phyloP scores from a whole-genome alignment of 352 stramenopile genomes.

The Globisporangium acanthophoron region DNA sequence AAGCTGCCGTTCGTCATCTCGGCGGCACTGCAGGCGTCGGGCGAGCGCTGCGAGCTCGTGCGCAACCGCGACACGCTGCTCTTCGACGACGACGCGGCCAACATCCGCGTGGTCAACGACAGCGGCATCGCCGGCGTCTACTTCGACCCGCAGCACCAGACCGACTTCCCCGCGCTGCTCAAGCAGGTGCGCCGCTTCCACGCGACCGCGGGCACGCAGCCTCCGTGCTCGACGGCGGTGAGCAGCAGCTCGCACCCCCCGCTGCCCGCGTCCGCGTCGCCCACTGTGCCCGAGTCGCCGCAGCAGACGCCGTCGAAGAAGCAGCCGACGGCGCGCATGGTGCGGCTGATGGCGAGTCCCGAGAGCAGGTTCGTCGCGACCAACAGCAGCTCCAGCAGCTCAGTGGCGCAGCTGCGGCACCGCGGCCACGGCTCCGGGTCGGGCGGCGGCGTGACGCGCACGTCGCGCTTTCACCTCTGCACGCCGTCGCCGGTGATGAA shows the following conservation, averaged over 20 bases:
- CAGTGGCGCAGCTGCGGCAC: conserved; percentile 5
- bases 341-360: conserved; percentile 31
- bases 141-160: conserved; percentile 46
- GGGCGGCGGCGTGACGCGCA: conserved; percentile 13
- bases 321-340: conserved; percentile 7
- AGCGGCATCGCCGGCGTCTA: conserved; percentile 66
- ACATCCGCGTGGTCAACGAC: conserved; percentile 69
- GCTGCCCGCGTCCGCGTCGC: neutral
- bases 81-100: conserved; percentile 74
- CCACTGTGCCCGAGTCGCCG: neutral
- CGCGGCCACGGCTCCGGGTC: conserved; percentile 11
- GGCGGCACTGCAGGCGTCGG: conserved; percentile 39
- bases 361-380: conserved; percentile 27
- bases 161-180: conserved; percentile 36
- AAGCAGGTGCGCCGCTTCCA: conserved; percentile 32
- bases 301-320: conserved; percentile 11
- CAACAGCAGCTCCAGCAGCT: conserved; percentile 2
- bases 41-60: conserved; percentile 20
- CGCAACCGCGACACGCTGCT: conserved; percentile 67
- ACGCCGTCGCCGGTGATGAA: conserved; percentile 81
- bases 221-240: too few relatives aligned
- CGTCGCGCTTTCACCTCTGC: conserved; percentile 55
- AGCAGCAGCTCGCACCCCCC: neutral
- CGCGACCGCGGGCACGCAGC: conserved; percentile 3
- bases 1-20: conserved; percentile 79